Base-by-base conservation (phyloP, 768 basidiomycete genomes). In the Candolleomyces aberdarensis region DNA sequence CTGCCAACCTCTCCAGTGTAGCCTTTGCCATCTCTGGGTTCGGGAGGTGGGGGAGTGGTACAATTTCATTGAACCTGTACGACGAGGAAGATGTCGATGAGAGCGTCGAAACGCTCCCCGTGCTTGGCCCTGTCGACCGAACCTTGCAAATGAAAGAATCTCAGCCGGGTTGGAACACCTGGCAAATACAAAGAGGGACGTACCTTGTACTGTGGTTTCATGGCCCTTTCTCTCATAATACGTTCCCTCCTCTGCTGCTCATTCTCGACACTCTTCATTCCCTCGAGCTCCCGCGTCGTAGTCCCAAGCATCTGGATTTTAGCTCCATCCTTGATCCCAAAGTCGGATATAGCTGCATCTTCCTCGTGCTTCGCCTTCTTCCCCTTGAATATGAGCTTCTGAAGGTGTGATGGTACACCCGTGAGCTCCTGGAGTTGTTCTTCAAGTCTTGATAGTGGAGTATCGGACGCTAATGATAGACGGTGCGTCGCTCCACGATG, bases 311-410 rank as follows among this genome's bases (percentile, higher is more conserved):
- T 77, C 67, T 89, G 89, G 5, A 92, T 72, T 71, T 87, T 92
- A 54, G 76, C 66, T 9, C 89, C 88, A 62, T 84, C 74, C 65
- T 80, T 86, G 44, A 92, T 67, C n/a, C 90, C 89, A 0, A 66
- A 83, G 71, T 68, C 67, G 3, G 13, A 71, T 65, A 76, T 66
- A 31, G 67, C 78, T 51, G 60, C 73, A 26, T 65, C 67, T 15
- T 67, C 69, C 41, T 70, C 65, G 44, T 67, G 63, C 17, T 71
- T 56, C 75, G 71, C 58, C 55, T 76, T 80, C 77, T 88, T 91
- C 39, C 90, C 88, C 68, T 85, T 89, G 74, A 81, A 88, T 9
- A 92, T 70, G 46, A 92, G 76, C 66, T 92, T 93, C 75, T 92
- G 90, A 44, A 86, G 73, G 3, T 78, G 69, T 3, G 84, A 79